Evolutionary conservation across 2,329 filamentous ascomycete species (phyloP), one percentile per base, ranked within the genome.

Genomic region (Scedosporium aurantiacum): DNA sequence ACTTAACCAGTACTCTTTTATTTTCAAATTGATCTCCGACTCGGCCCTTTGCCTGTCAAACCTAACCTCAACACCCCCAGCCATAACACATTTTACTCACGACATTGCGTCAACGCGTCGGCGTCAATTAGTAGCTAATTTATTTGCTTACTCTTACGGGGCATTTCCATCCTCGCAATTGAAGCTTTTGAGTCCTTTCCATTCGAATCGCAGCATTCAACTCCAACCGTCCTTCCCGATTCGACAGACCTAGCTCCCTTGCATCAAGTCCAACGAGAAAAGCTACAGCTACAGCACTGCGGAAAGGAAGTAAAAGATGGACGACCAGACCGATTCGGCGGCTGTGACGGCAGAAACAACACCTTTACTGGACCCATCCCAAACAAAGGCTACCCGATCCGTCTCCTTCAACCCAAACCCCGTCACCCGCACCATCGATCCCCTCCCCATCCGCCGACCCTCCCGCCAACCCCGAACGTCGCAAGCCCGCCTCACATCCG

Each of bases 331-430:
- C 40, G 61, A 60, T 28, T 60, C 62, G 40, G 57, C 64, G 28
- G 55, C 63, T 57, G 60, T 47, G 3, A 60, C 64, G 41, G 66
- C 63, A 66, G 74, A 76, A 66, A 69, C 68, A 60, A 72, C 73
- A 56, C 74, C 74, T 60, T 66, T 76, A 6, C 68, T 76, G 43
- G 41, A 50, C 4, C 14, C 55, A 4, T 60, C 64, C 47, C 77
- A 77, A 18, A 72, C 76, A 10, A 79, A 76, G 63, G 76, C 79
- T 16, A 68, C 77, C 58, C 83, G 88, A 65, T 89, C 79, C 67
- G 89, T 93, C 68, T 91, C 88, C 14, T 92, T 93, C 78, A 89
- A 90, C 70, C 81, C 87, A 4, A 85, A 87, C 64, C 83, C 84
- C 43, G 80, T 85, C 55, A 79, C 82, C n/a, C 79, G 80, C 64